These are phyloP conservation scores for Seminavis robusta DNA, from an alignment of 108 stramenopile species.

Conservation along the genomic window DNA sequence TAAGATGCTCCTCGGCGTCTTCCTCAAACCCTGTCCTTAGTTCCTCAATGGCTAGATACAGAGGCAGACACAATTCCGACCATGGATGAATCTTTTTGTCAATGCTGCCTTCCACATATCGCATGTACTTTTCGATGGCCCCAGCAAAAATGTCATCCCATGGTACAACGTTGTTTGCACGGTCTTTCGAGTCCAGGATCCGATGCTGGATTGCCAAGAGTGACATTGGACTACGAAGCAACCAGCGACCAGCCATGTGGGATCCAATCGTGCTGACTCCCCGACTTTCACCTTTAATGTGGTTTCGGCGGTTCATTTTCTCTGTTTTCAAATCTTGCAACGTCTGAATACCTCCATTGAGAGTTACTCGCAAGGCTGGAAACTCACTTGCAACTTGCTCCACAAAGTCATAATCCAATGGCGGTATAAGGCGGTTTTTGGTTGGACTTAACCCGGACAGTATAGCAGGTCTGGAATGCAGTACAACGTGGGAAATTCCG, in stretches of 20 bases:
- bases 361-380: constrained; percentile 27
- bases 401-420: constrained; percentile 40
- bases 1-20: no score
- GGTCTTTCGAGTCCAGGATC: background rate
- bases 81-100: background rate
- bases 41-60: constrained; percentile 41
- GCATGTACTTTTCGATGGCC: constrained; percentile 22
- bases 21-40: constrained; percentile 44
- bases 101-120: constrained; percentile 14
- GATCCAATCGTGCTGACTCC: constrained; percentile 9
- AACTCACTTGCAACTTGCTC: constrained; percentile 35
- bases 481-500: constrained; percentile 36
- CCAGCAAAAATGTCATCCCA: background rate
- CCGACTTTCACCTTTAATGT: background rate
- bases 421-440: constrained; percentile 46
- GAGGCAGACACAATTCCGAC: constrained; percentile 38
- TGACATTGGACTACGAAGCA: constrained; percentile 38
- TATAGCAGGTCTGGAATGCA: constrained; percentile 42
- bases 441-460: constrained; percentile 42
- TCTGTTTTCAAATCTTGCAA: constrained; percentile 21
- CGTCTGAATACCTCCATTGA: constrained; percentile 47
- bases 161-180: background rate
- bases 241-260: constrained; percentile 49
- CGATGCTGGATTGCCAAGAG: constrained; percentile 20
- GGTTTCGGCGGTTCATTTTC: background rate